Percentiles rank a stretch among this genome's conserved stretches.
phyloP scores from a whole-genome alignment of 805 yeast genomes.

The Phaffomyces opuntiae region DNA sequence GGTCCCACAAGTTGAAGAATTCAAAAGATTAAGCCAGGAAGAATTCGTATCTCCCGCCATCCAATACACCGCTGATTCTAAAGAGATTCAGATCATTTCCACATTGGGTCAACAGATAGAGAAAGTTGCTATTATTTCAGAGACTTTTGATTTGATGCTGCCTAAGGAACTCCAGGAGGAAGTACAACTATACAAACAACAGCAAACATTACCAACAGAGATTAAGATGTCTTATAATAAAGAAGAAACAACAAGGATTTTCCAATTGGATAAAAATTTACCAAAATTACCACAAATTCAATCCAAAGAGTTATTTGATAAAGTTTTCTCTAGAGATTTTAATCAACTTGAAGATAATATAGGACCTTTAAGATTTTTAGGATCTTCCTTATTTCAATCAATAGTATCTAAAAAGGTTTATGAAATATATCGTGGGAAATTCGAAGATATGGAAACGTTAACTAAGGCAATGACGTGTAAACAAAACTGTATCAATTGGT shows the following conservation, averaged over 20 bases:
- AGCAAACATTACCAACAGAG: not conserved
- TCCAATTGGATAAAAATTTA: not conserved
- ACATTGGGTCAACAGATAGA: no score
- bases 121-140: no score
- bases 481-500: not conserved
- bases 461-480: not conserved
- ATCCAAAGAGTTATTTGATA: not conserved
- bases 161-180: not conserved
- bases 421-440: not conserved
- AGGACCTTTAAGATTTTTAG: not conserved
- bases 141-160: no score
- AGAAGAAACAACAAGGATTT: not conserved
- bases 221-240: not conserved
- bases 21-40: no score
- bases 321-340: not conserved
- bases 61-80: no score
- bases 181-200: not conserved
- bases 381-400: not conserved
- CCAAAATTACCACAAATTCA: not conserved
- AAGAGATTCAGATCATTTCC: no score
- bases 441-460: not conserved
- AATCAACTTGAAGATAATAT: not conserved
- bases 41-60: no score
- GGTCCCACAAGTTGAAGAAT: no score
- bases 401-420: not conserved